phyloP scores from a whole-genome alignment of 768 basidiomycete species.

The Tricholoma sp. region DNA sequence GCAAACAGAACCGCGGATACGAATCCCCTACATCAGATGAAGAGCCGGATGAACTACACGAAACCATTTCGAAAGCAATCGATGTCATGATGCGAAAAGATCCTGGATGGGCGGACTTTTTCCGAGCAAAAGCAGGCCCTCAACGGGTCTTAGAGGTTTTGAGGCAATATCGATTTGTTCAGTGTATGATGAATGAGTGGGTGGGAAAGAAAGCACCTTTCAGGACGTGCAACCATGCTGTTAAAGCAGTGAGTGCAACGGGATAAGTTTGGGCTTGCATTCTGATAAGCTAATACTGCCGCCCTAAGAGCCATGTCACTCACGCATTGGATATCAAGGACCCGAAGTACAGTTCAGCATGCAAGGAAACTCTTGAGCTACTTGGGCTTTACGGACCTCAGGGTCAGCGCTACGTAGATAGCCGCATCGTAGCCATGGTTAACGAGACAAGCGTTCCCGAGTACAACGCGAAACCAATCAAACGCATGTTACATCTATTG shows the following conservation, averaged over 20 bases:
- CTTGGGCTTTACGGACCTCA: conserved; percentile 52
- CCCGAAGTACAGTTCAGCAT: conserved; percentile 38
- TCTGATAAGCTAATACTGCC: neutral
- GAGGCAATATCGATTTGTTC: conserved; percentile 48
- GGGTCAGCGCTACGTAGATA: conserved; percentile 44
- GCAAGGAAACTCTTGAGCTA: conserved; percentile 46
- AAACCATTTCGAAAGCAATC: conserved; percentile 39
- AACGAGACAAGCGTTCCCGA: conserved; percentile 38
- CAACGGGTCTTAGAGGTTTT: conserved; percentile 37
- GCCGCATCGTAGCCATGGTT: conserved; percentile 44
- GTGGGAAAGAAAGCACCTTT: conserved; percentile 39
- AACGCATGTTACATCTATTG: conserved; percentile 44
- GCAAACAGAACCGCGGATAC: conserved; percentile 9
- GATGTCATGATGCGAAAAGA: conserved; percentile 39
- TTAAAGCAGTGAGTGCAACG: conserved; percentile 40
- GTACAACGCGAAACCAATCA: conserved; percentile 41
- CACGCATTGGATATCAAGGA: conserved; percentile 42
- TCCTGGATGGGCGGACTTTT: conserved; percentile 40
- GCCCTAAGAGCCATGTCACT: conserved; percentile 47
- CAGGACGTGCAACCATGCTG: conserved; percentile 25
- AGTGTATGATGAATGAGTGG: conserved; percentile 42
- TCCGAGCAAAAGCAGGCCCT: conserved; percentile 34
- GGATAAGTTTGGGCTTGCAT: neutral
- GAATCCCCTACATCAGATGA: conserved; percentile 29
- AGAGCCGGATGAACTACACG: conserved; percentile 34